These are phyloP conservation scores for Jamesozyma jinghongensis DNA, from an alignment of 805 yeast species.

Conservation along the genomic window DNA sequence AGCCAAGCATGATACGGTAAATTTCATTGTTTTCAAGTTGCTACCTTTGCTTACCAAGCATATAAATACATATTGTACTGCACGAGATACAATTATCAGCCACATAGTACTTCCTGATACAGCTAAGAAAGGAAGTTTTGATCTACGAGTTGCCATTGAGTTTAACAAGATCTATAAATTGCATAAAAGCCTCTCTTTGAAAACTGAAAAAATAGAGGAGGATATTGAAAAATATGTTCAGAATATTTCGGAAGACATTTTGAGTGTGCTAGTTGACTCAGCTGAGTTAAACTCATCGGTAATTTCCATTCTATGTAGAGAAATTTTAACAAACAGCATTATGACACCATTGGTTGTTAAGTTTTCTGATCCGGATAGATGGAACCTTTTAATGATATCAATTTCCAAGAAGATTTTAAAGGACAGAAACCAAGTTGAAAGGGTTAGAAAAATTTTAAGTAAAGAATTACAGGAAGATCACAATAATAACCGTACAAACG, in stretches of 20 bases:
- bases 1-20: slow-evolving; percentile 41
- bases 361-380: slow-evolving; percentile 64
- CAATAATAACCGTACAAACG: neutral
- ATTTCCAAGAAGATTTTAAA: slow-evolving; percentile 55
- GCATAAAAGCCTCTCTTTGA: slow-evolving; percentile 47
- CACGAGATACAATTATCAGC: slow-evolving; percentile 29
- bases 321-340: slow-evolving; percentile 52
- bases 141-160: slow-evolving; percentile 36
- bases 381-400: slow-evolving; percentile 56
- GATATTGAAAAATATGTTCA: slow-evolving; percentile 46
- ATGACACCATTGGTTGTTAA: slow-evolving; percentile 42
- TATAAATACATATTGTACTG: slow-evolving; percentile 39
- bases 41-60: slow-evolving; percentile 64
- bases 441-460: slow-evolving; percentile 59
- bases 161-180: slow-evolving; percentile 34
- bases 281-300: slow-evolving; percentile 39
- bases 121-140: slow-evolving; percentile 31
- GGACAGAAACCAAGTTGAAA: slow-evolving; percentile 66
- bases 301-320: slow-evolving; percentile 45
- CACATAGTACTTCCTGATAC: slow-evolving; percentile 18
- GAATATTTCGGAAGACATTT: slow-evolving; percentile 28
- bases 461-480: slow-evolving; percentile 40
- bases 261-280: slow-evolving; percentile 43
- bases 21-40: slow-evolving; percentile 45
- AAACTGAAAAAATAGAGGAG: slow-evolving; percentile 27